Percentiles rank a stretch among this genome's conserved stretches.
phyloP scores from a whole-genome alignment of 768 basidiomycete genomes.

The Rhizopogon salebrosus region DNA sequence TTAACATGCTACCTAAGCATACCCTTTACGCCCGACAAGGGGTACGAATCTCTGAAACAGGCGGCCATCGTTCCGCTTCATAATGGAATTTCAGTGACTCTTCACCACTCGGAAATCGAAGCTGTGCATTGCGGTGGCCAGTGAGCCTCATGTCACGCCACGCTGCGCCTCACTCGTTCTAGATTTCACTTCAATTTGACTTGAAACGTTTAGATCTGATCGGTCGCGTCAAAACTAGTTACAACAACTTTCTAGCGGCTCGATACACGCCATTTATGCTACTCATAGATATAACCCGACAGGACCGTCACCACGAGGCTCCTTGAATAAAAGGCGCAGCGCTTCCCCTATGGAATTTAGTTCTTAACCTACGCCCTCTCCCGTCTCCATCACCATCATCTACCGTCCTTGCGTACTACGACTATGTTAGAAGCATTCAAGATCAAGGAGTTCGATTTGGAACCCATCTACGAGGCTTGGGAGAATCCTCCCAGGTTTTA shows the following conservation, averaged over 20 bases:
- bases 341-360: too few relatives aligned
- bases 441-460: constrained; percentile 71
- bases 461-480: constrained; percentile 64
- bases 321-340: not conserved
- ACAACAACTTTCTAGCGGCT: not conserved
- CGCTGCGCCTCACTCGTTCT: not conserved
- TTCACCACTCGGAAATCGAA: not conserved
- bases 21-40: not conserved
- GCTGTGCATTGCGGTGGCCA: not conserved
- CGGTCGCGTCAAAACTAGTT: not conserved
- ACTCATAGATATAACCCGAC: not conserved
- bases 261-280: not conserved
- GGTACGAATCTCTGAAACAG: not conserved
- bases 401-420: not conserved
- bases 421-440: constrained; percentile 72
- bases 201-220: not conserved
- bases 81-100: not conserved
- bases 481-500: constrained; percentile 58
- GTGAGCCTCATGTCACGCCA: not conserved
- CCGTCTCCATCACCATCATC: not conserved
- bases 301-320: not conserved
- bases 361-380: not conserved
- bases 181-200: not conserved
- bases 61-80: not conserved
- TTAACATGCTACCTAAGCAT: constrained; percentile 6